phyloP scores from a whole-genome alignment of 2,329 filamentous ascomycete species.

The Ophiostoma sp. region DNA sequence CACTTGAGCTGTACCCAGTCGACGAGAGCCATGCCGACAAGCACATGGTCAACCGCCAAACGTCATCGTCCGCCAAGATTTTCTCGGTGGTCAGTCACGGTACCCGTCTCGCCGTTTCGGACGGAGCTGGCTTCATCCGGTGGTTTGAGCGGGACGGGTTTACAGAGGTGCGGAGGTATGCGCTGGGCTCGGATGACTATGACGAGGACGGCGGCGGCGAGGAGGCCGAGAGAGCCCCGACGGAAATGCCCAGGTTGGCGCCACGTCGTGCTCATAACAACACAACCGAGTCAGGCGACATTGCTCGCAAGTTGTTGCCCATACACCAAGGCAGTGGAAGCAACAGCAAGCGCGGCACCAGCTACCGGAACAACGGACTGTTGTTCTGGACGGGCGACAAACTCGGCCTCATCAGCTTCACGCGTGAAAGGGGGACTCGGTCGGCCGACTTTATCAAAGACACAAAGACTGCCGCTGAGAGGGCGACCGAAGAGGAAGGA shows the following conservation, averaged over 20 bases:
- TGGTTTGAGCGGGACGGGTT: constrained; percentile 88
- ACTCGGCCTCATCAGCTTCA: constrained; percentile 70
- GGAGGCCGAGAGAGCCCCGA: neutral
- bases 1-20: constrained; percentile 80
- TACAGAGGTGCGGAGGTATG: constrained; percentile 57
- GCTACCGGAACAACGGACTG: constrained; percentile 64
- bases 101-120: constrained; percentile 76
- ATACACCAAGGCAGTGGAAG: constrained; percentile 42
- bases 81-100: constrained; percentile 81
- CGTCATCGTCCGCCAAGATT: constrained; percentile 75
- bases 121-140: constrained; percentile 79
- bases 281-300: constrained; percentile 60
- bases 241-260: constrained; percentile 25
- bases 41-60: constrained; percentile 76
- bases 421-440: constrained; percentile 50
- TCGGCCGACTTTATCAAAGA: constrained; percentile 54
- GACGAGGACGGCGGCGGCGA: constrained; percentile 49
- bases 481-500: constrained; percentile 56
- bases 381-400: constrained; percentile 87
- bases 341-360: constrained; percentile 25
- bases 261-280: neutral
- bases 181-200: constrained; percentile 45
- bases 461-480: constrained; percentile 47
- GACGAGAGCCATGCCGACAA: constrained; percentile 31
- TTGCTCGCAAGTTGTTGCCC: constrained; percentile 77